phyloP scores from a whole-genome alignment of 2,329 filamentous ascomycete genomes.

The Conoideocrella luteorostrata region DNA sequence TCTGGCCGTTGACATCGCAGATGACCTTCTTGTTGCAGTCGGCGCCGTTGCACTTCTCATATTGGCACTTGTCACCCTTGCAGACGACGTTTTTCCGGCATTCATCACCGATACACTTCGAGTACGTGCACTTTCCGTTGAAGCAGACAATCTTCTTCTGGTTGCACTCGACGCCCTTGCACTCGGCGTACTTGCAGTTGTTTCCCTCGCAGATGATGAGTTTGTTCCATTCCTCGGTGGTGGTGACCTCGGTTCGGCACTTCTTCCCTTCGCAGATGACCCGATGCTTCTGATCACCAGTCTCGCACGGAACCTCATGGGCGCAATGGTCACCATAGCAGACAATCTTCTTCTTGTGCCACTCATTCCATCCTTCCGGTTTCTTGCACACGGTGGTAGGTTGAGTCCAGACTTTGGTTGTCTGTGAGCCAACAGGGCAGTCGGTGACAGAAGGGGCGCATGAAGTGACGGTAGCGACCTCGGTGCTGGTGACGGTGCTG shows the following conservation, averaged over 20 bases:
- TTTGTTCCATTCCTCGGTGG: constrained; percentile 21
- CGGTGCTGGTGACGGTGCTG: constrained; percentile 22
- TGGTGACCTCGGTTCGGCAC: constrained; percentile 21
- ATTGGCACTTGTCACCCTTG: constrained; percentile 22
- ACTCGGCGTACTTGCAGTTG: constrained; percentile 21
- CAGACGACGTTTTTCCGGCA: constrained; percentile 29
- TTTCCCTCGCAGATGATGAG: constrained; percentile 22
- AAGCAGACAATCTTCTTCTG: constrained; percentile 28
- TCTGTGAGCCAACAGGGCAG: constrained; percentile 19
- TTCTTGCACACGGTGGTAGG: constrained; percentile 12
- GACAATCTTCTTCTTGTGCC: constrained; percentile 26
- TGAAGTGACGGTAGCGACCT: constrained; percentile 22
- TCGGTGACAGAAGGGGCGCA: constrained; percentile 18
- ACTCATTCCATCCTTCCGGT: constrained; percentile 10
- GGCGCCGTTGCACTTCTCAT: constrained; percentile 21
- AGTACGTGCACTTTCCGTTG: constrained; percentile 22
- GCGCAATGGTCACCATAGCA: constrained; percentile 28
- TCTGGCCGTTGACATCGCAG: constrained; percentile 17
- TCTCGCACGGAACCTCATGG: constrained; percentile 20
- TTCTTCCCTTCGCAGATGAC: constrained; percentile 24
- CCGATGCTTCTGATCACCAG: constrained; percentile 20
- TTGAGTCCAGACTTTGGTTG: constrained; percentile 15
- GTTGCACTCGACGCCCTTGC: constrained; percentile 17
- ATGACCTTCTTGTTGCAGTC: constrained; percentile 24
- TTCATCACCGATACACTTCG: constrained; percentile 21